Percentiles rank a stretch among this genome's conserved stretches.
phyloP scores from a whole-genome alignment of 1,284 basidiomycete species.

The Porogramme epimiltina region DNA sequence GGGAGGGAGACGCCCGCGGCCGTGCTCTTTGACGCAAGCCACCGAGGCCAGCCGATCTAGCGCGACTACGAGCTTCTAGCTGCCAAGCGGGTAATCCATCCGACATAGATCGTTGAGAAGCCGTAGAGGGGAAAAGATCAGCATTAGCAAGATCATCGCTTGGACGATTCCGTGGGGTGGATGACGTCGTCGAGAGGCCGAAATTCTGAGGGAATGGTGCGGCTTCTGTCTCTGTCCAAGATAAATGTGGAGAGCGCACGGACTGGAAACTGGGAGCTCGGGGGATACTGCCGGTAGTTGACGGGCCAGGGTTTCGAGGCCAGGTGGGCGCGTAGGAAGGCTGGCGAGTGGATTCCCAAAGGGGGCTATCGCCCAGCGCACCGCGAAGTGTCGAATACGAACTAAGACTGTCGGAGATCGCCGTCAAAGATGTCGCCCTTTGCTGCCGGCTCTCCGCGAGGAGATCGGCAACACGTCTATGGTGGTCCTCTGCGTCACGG shows the following conservation, averaged over 20 bases:
- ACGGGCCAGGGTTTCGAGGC: too few species aligned
- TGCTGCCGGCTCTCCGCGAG: slow-evolving; percentile 5
- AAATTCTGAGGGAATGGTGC: too few species aligned
- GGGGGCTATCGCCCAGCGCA: slow-evolving; percentile 14
- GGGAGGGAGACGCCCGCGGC: neutral
- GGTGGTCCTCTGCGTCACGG: slow-evolving; percentile 14
- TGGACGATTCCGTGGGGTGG: too few species aligned
- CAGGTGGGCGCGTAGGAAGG: too few species aligned
- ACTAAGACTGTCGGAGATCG: neutral
- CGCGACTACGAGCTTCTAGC: slow-evolving; percentile 10
- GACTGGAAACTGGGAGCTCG: too few species aligned
- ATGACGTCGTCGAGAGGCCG: too few species aligned
- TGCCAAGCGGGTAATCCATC: neutral
- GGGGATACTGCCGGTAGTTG: too few species aligned
- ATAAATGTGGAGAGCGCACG: too few species aligned
- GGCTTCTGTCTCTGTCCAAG: too few species aligned
- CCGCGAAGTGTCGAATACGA: slow-evolving; percentile 18
- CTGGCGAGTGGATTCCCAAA: neutral
- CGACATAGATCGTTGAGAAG: neutral
- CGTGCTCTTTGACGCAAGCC: slow-evolving; percentile 12
- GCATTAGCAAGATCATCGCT: too few species aligned
- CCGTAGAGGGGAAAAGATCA: neutral
- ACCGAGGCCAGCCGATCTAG: slow-evolving; percentile 2
- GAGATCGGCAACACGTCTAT: slow-evolving; percentile 10
- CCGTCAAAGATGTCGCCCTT: neutral